Evolutionary conservation across 768 basidiomycete species (phyloP), one percentile per base, ranked within the genome.

Genomic region (Dendrothele bispora): DNA sequence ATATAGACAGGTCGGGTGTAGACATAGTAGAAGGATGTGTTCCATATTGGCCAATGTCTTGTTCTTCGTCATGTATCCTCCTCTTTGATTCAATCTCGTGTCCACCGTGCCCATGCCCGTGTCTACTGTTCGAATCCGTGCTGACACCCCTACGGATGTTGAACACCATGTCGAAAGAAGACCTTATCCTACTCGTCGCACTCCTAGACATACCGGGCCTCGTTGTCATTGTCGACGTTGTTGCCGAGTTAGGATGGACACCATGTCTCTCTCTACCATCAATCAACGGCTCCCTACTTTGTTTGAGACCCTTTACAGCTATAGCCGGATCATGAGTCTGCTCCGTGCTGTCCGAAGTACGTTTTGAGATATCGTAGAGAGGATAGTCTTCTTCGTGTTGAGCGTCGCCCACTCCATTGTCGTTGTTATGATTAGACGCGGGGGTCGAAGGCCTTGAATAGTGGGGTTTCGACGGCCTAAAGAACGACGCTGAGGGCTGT

Each of bases 401-500:
- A 32, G 26, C 38, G 10, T 42, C 34, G 24, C 69, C 56, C 37
- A 65, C 69, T n/a, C n/a, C 11, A 17, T 7, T 6, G 43, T n/a
- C 28, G 39, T 43, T 15, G 52, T 48, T 59, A 62, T 43, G 62
- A 64, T 34, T 63, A 64, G 43, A 55, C 55, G 41, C 58, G 57
- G 7, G 38, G 43, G 65, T 69, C 42, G 71, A 60, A 21, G 69
- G 72, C 20, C 63, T 78, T 25, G 72, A 77, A 53, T 65, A 73
- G 40, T 62, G 64, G 0, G 86, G 88, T 41, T 82, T 75, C 4
- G 82, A 78, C 4, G 88, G 86, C 18, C 74, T 80, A 59, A 91
- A 91, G 69, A 91, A 91, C 6, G 86, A 84, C 4, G 87, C 80
- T 8, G 88, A 83, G 14, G 91, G 88, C 46, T 84, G 81, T 17